A percentile compares a stretch with the other conserved stretches of the same genome.
Conservation (phyloP, 805 yeast genomes). For the Candida manassasensis region DNA sequence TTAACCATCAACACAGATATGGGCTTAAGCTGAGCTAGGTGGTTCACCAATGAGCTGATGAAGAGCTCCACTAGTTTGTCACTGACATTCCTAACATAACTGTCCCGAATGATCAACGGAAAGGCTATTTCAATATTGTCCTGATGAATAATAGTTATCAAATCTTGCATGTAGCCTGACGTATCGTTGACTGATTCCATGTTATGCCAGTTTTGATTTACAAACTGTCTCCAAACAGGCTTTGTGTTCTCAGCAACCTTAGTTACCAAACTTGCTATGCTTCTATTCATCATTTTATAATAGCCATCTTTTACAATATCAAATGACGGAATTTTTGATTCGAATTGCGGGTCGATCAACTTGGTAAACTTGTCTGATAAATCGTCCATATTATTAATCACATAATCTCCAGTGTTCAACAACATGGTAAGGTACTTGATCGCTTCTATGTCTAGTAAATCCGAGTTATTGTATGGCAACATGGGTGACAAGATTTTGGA, state of each 20-base stretch:
- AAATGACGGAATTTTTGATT: constrained; percentile 43
- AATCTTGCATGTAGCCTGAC: constrained; percentile 62
- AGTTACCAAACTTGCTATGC: constrained; percentile 50
- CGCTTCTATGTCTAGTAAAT: constrained; percentile 49
- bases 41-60: constrained; percentile 49
- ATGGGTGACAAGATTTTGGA: constrained; percentile 29
- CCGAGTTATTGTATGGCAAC: constrained; percentile 35
- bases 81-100: constrained; percentile 67
- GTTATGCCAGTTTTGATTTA: constrained; percentile 64
- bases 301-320: constrained; percentile 54
- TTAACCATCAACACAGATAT: constrained; percentile 67
- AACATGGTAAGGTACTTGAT: constrained; percentile 64
- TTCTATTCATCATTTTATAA: constrained; percentile 51
- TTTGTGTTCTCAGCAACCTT: constrained; percentile 60
- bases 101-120: constrained; percentile 59
- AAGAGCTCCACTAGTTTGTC: constrained; percentile 71
- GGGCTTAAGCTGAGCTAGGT: constrained; percentile 61
- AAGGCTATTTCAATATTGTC: constrained; percentile 42
- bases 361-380: constrained; percentile 56
- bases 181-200: constrained; percentile 64
- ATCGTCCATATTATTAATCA: constrained; percentile 73
- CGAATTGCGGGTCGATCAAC: constrained; percentile 30
- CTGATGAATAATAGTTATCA: constrained; percentile 44
- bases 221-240: constrained; percentile 81
- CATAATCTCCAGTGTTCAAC: constrained; percentile 85